Evolutionary conservation across 2,329 filamentous ascomycete species (phyloP).

Genomic region (Cylindrodendrum hubeiense): DNA sequence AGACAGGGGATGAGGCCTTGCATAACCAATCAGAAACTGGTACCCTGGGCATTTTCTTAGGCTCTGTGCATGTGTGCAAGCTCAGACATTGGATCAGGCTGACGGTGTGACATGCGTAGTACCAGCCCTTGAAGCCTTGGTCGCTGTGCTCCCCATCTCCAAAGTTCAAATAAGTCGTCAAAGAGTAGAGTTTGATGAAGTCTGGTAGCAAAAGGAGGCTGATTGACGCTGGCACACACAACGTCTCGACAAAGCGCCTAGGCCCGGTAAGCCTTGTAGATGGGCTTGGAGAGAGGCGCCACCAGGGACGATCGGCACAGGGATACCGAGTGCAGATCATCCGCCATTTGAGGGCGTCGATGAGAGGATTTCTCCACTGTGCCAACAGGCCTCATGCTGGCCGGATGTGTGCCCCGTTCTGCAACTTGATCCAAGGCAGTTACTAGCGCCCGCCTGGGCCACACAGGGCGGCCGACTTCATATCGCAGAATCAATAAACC

Average conservation of each 20-base stretch:
- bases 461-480: constrained; percentile 26
- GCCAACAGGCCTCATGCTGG: constrained; percentile 30
- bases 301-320: constrained; percentile 44
- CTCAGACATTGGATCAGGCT: constrained; percentile 24
- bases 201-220: constrained; percentile 11
- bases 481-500: constrained; percentile 7
- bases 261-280: constrained; percentile 19
- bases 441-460: constrained; percentile 14
- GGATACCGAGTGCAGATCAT: constrained; percentile 42
- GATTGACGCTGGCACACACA: constrained; percentile 15
- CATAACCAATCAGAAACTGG: constrained; percentile 35
- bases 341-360: constrained; percentile 38
- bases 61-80: constrained; percentile 30
- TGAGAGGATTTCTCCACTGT: constrained; percentile 30
- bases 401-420: constrained; percentile 19
- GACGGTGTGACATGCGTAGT: constrained; percentile 28
- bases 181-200: constrained; percentile 1
- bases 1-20: constrained; percentile 30
- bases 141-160: not conserved
- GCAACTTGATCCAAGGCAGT: constrained; percentile 4
- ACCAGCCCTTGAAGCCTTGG: constrained; percentile 15
- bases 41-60: constrained; percentile 24
- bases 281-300: constrained; percentile 39
- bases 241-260: constrained; percentile 26
- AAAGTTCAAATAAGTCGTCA: not conserved